A percentile compares a stretch with the other conserved stretches of the same genome.
Conservation (phyloP, 257 asterid species). For the Cinchona pubescens region DNA sequence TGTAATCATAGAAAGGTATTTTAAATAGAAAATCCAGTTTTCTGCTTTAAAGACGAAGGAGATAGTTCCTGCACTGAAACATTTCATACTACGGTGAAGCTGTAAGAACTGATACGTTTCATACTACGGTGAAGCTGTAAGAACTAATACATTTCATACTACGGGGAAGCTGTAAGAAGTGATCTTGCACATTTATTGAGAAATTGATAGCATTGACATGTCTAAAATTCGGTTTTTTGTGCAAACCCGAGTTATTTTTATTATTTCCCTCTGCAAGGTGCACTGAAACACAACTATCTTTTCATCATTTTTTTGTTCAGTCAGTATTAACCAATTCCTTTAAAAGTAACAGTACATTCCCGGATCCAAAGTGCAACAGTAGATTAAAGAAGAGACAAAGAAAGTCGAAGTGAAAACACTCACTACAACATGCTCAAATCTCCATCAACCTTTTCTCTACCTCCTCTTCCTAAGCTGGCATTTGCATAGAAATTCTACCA, state of each 20-base stretch:
- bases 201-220: neutral
- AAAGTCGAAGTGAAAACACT: neutral
- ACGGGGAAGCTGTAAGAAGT: neutral
- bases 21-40: neutral
- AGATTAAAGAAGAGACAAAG: neutral
- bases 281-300: neutral
- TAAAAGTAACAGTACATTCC: neutral
- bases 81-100: neutral
- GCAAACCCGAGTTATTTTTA: neutral
- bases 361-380: neutral
- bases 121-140: neutral
- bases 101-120: neutral
- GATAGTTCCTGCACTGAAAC: neutral
- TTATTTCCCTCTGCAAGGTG: neutral
- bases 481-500: neutral
- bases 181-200: neutral
- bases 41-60: neutral
- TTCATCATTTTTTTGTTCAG: neutral
- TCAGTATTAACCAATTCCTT: neutral
- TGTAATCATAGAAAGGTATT: neutral
- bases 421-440: neutral
- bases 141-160: neutral
- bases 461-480: neutral
- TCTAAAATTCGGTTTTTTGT: neutral
- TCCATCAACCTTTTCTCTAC: neutral